Base-by-base conservation (phyloP, 176 grass and related monocot genomes). In the Cenchrus fungigraminus region DNA sequence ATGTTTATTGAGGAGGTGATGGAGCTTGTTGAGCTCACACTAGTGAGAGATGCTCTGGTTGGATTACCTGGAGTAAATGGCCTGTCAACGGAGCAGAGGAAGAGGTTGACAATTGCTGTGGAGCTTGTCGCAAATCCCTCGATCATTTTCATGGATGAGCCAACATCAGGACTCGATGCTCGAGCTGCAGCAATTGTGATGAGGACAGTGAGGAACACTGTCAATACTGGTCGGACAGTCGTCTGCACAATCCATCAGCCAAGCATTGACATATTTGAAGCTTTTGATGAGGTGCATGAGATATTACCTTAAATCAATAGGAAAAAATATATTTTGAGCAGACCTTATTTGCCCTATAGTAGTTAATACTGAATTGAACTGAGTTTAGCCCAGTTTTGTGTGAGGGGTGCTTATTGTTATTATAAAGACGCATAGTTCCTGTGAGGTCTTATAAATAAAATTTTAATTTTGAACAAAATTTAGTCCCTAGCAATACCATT, bases 191-290 rank as follows among this genome's bases (percentile, higher is more conserved):
- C 75, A 45, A 63, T 78, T 78, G 76, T 78, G 56, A 78, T 63
- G 76, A 78, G 76, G 76, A 78, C 57, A 62, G 76, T 78, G 40
- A 78, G 76, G 42, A 78, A 62, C n/a, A 78, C 76, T 29, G 76
- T 78, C 28, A 19, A 78, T 63, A 78, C 76, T 6, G 57, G 76
- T 78, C 56, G 76, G 63, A 78, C 76, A 47, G 76, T 78, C 1
- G 6, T 78, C 12, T 78, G 76, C 58, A 78, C 76, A 9, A 63
- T 78, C 20, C 76, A 78, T 78, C 76, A 78, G 59, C 76, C 58
- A 29, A 78, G 76, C 58, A 63, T 78, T 63, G 76, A 78, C 40
- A 63, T 78, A 78, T 78, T 78, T 63, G 76, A 78, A 47, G 40
- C 57, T 28, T 78, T 78, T 63, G 58, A 78, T 78, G 76, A 78